phyloP scores from a whole-genome alignment of 2,329 filamentous ascomycete genomes.

The Dissoconium aciculare region DNA sequence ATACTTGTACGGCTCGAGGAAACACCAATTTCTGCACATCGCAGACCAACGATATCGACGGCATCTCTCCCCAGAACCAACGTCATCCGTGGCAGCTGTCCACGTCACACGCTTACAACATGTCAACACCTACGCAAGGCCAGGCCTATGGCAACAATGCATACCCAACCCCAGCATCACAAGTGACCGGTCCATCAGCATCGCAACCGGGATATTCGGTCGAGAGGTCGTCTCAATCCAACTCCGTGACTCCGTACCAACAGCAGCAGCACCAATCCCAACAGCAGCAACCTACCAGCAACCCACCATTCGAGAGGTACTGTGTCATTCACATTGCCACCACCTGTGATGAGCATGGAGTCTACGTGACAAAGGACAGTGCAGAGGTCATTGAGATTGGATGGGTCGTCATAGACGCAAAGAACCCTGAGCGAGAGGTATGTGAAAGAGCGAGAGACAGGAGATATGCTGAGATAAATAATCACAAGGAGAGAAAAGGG shows the following conservation, averaged over 20 bases:
- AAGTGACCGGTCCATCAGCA: constrained; percentile 7
- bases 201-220: constrained; percentile 13
- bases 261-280: constrained; percentile 8
- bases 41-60: too few relatives aligned
- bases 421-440: constrained; percentile 24
- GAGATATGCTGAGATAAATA: constrained; percentile 4
- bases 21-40: too few relatives aligned
- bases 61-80: too few relatives aligned
- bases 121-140: constrained; percentile 19
- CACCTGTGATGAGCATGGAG: constrained; percentile 96
- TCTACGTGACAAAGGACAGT: constrained; percentile 98
- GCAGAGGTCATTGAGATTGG: constrained; percentile 98
- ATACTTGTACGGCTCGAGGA: too few relatives aligned
- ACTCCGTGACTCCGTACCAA: constrained; percentile 8
- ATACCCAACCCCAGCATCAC: constrained; percentile 16
- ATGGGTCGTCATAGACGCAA: constrained; percentile 57
- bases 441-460: constrained; percentile 4
- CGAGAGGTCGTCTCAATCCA: constrained; percentile 10
- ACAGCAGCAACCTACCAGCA: constrained; percentile 22
- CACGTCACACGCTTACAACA: too few relatives aligned
- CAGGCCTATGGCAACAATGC: constrained; percentile 14
- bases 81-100: too few relatives aligned
- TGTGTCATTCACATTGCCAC: constrained; percentile 97
- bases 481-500: too few relatives aligned
- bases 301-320: constrained; percentile 60